phyloP scores from a whole-genome alignment of 176 grass and related monocot genomes.

The Lolium multiflorum region DNA sequence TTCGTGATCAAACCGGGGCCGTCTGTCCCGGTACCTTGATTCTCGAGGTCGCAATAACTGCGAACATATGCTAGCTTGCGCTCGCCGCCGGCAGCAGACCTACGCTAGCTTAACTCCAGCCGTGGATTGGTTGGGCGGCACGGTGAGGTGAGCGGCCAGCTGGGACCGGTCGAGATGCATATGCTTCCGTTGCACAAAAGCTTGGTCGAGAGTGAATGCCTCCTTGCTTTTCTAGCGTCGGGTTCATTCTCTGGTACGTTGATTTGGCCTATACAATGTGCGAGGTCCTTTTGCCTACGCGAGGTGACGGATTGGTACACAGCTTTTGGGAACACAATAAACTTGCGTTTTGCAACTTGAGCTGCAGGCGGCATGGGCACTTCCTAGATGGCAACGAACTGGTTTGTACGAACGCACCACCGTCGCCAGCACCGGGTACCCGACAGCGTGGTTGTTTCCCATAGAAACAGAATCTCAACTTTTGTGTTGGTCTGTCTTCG shows the following conservation, averaged over 20 bases:
- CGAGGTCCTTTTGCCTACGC: not conserved
- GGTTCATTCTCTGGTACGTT: not conserved
- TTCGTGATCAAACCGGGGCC: not conserved
- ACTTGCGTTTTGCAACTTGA: conserved; percentile 4
- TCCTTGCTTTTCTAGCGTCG: not conserved
- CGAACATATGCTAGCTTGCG: too few species aligned
- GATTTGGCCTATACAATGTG: not conserved
- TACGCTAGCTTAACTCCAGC: not conserved
- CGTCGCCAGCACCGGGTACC: conserved; percentile 11
- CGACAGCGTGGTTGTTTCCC: conserved; percentile 16
- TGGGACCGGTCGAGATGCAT: not conserved
- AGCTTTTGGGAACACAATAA: conserved; percentile 21
- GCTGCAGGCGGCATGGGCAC: not conserved
- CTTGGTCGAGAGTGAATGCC: conserved; percentile 23
- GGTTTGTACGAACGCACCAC: not conserved
- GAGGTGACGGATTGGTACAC: not conserved
- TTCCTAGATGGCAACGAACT: not conserved
- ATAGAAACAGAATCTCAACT: not conserved
- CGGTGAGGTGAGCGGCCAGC: not conserved
- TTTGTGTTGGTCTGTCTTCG: not conserved
- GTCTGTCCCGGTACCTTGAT: conserved; percentile 23
- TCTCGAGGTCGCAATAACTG: conserved; percentile 17
- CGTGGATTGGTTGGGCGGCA: conserved; percentile 11
- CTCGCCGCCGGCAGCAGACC: not conserved
- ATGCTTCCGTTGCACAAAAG: conserved; percentile 37